These are phyloP conservation scores for Cladophialophora psammophila DNA, from an alignment of 2,329 filamentous ascomycete species.

Conservation along the genomic window DNA sequence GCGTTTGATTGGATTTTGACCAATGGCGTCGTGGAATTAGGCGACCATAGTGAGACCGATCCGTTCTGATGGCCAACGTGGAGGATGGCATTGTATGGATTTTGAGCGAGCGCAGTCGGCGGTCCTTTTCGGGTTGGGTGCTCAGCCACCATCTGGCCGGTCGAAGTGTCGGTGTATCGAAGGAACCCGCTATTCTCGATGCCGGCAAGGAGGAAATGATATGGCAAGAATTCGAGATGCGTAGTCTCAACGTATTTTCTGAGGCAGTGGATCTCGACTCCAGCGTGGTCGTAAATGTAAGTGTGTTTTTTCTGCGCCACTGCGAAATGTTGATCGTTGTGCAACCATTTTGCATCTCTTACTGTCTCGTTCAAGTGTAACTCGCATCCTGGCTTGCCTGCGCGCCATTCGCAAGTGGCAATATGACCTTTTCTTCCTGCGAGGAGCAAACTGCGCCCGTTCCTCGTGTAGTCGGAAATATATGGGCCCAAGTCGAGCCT, in stretches of 20 bases:
- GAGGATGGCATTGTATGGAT: slow-evolving; percentile 89
- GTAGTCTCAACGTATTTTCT: slow-evolving; percentile 89
- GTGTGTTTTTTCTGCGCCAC: slow-evolving; percentile 96
- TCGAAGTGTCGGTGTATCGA: slow-evolving; percentile 95
- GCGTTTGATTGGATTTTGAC: slow-evolving; percentile 91
- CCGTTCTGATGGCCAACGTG: slow-evolving; percentile 96
- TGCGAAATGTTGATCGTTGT: slow-evolving; percentile 92
- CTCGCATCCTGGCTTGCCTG: slow-evolving; percentile 89
- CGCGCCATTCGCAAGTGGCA: slow-evolving; percentile 95
- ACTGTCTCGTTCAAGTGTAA: slow-evolving; percentile 90
- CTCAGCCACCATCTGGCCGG: slow-evolving; percentile 85
- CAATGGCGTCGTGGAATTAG: slow-evolving; percentile 82
- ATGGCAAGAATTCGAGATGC: slow-evolving; percentile 94
- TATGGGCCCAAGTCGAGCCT: slow-evolving; percentile 88
- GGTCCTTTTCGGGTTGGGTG: slow-evolving; percentile 83
- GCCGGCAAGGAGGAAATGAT: slow-evolving; percentile 85
- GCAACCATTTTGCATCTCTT: slow-evolving; percentile 86
- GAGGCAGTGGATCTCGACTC: slow-evolving; percentile 90
- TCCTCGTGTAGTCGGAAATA: slow-evolving; percentile 84
- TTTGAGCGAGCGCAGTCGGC: slow-evolving; percentile 83
- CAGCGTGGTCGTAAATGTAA: slow-evolving; percentile 92
- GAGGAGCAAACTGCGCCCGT: slow-evolving; percentile 83
- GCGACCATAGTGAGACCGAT: slow-evolving; percentile 93
- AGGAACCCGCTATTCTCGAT: slow-evolving; percentile 81
- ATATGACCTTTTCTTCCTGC: slow-evolving; percentile 93